Percentiles rank a stretch among this genome's conserved stretches.
These are phyloP conservation scores for Neonectria punicea DNA, from an alignment of 2,329 filamentous ascomycete species.

Conservation along the genomic window DNA sequence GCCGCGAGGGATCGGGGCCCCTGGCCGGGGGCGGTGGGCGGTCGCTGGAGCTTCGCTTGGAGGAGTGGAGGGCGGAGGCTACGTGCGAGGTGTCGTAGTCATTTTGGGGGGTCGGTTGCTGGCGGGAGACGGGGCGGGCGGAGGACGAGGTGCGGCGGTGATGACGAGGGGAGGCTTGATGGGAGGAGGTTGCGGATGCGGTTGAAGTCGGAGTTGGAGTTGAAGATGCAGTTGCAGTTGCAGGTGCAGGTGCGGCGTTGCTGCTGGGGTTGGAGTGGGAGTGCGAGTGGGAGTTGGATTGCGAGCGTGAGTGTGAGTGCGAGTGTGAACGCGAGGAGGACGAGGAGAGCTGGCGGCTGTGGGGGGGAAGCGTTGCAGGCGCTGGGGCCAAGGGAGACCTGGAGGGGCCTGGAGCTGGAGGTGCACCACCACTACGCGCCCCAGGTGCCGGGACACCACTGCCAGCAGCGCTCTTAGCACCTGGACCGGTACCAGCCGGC, in stretches of 20 bases:
- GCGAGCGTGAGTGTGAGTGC: slow-evolving; percentile 37
- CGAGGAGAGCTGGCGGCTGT: slow-evolving; percentile 39
- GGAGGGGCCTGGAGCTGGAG: slow-evolving; percentile 31
- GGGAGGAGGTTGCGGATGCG: slow-evolving; percentile 35
- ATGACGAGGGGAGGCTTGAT: slow-evolving; percentile 44
- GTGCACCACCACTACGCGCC: slow-evolving; percentile 3
- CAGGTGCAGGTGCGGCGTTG: too few relatives aligned
- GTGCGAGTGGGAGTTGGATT: slow-evolving; percentile 31
- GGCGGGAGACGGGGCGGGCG: slow-evolving; percentile 53
- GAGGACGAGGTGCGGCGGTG: slow-evolving; percentile 54
- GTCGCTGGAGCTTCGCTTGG: slow-evolving; percentile 75
- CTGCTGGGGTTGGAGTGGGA: slow-evolving; percentile 35
- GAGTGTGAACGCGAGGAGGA: slow-evolving; percentile 36
- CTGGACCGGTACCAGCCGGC: slow-evolving; percentile 25
- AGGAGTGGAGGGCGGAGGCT: slow-evolving; percentile 54
- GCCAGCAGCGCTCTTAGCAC: slow-evolving; percentile 14
- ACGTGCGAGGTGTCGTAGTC: slow-evolving; percentile 80
- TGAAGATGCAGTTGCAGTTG: too few relatives aligned
- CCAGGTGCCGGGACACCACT: neutral
- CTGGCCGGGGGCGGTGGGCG: slow-evolving; percentile 59
- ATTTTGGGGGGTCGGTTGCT: slow-evolving; percentile 64
- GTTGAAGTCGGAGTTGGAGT: slow-evolving; percentile 24
- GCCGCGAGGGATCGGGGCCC: slow-evolving; percentile 63
- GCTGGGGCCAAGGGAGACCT: slow-evolving; percentile 29
- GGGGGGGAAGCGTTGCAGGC: slow-evolving; percentile 30